A percentile compares a stretch with the other conserved stretches of the same genome.
These are phyloP conservation scores for Barnettozyma sucrosica DNA, from an alignment of 805 yeast genomes.

Conservation along the genomic window DNA sequence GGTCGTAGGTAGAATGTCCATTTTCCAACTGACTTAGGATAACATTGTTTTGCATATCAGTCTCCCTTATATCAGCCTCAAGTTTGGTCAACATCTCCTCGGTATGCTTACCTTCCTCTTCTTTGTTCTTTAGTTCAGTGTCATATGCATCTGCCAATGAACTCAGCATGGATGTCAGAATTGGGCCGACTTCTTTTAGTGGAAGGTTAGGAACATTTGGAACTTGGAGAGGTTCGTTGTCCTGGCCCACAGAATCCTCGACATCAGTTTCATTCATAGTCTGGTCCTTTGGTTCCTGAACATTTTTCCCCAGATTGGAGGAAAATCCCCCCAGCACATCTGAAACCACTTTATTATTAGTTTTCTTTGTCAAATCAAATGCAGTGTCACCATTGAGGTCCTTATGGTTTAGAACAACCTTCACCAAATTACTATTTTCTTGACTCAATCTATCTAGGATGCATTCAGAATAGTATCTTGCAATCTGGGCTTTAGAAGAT, in stretches of 20 bases:
- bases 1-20: conserved; percentile 16
- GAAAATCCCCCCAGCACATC: conserved; percentile 32
- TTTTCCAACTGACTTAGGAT: conserved; percentile 22
- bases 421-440: conserved; percentile 39
- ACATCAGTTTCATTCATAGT: conserved; percentile 2
- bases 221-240: conserved; percentile 1
- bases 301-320: background rate
- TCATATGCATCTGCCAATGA: conserved; percentile 50
- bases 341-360: conserved; percentile 42
- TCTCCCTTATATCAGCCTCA: conserved; percentile 34
- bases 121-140: conserved; percentile 46
- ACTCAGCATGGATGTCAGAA: conserved; percentile 33
- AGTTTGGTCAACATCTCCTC: conserved; percentile 35
- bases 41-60: conserved; percentile 28
- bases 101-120: conserved; percentile 47
- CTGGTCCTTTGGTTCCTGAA: background rate
- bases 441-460: conserved; percentile 39
- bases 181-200: conserved; percentile 24
- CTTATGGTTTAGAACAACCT: conserved; percentile 62
- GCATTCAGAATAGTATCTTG: conserved; percentile 49
- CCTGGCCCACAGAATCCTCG: conserved; percentile 7
- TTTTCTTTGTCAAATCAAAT: conserved; percentile 65
- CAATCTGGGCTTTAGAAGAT: conserved; percentile 42
- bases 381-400: conserved; percentile 86
- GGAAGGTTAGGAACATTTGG: conserved; percentile 21